Evolutionary conservation across 768 basidiomycete genomes (phyloP), one percentile per base, ranked within the genome.

Genomic region (Phaeotremella skinneri): DNA sequence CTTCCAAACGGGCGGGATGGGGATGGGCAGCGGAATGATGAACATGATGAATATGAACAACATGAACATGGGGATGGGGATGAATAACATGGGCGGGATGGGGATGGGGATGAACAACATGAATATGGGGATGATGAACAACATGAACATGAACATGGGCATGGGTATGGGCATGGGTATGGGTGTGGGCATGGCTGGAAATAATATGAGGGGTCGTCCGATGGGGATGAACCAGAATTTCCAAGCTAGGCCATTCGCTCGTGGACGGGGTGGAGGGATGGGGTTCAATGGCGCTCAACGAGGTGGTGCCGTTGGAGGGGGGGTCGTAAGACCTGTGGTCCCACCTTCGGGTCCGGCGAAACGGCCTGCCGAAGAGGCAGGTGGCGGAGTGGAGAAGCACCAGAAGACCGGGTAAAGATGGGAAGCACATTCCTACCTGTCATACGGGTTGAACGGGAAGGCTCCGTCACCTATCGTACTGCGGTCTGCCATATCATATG

Each of bases 41-140:
- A 85, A 89, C 68, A 80, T 88, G 45, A 87, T 89, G 67, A 88
- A 90, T 68, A 87, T 89, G 26, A 88, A 90, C 69, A 82, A 86
- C 21, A 82, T 90, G 55, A 82, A 83, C 13, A 83, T 83, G 26
- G 84, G 64, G 31, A 52, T 39, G 25, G 48, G 51, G 2, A 59
- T 55, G 55, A 66, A 64, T 41, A 56, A 63, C 25, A 58, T 59
- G 59, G 34, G 51, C 17, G 52, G 59, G 21, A 50, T 55, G 54
- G 56, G 56, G 3, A 60, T 60, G 58, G 52, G 53, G 4, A 82
- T 90, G 57, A 82, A 83, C 23, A 52, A 57, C 41, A 21, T 32
- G 23, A 45, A 45, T 13, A 62, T 57, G 56, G 26, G 11, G 9
- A 52, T 34, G 30, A 43, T 25, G 39, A 27, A 37, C 21, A 30